phyloP scores from a whole-genome alignment of 176 grass and related monocot species.

The Bolboschoenus planiculmis region DNA sequence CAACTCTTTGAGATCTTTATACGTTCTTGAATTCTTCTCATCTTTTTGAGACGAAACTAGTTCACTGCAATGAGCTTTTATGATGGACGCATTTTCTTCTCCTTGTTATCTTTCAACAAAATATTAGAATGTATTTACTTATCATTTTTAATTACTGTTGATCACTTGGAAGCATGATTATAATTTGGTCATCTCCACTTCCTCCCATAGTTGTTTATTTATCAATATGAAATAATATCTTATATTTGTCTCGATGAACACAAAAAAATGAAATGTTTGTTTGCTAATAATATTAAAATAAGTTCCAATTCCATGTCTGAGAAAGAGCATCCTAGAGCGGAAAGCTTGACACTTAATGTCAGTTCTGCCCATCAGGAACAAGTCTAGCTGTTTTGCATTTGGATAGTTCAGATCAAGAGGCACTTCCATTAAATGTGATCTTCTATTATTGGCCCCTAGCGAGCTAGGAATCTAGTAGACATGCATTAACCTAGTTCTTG shows the following conservation, averaged over 20 bases:
- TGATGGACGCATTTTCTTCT: neutral
- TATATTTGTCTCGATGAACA: neutral
- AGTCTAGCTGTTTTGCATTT: no score
- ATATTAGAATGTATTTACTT: neutral
- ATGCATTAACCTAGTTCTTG: no score
- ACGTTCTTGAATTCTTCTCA: neutral
- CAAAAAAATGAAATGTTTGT: neutral
- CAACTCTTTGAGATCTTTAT: neutral
- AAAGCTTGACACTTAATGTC: no score
- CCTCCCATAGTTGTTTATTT: neutral
- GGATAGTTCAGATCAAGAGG: no score
- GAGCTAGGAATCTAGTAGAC: no score
- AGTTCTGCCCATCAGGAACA: no score
- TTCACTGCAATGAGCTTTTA: neutral
- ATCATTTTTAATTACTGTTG: neutral
- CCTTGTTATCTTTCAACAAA: conserved; percentile 4
- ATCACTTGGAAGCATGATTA: neutral
- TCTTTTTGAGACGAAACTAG: neutral
- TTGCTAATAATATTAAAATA: neutral
- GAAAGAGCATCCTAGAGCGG: no score
- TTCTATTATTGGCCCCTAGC: no score
- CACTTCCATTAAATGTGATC: no score
- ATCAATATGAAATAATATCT: neutral
- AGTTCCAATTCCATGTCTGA: no score
- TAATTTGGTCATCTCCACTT: neutral